Evolutionary conservation across 2,329 filamentous ascomycete species (phyloP).

Genomic region (Microsporum ferrugineum): DNA sequence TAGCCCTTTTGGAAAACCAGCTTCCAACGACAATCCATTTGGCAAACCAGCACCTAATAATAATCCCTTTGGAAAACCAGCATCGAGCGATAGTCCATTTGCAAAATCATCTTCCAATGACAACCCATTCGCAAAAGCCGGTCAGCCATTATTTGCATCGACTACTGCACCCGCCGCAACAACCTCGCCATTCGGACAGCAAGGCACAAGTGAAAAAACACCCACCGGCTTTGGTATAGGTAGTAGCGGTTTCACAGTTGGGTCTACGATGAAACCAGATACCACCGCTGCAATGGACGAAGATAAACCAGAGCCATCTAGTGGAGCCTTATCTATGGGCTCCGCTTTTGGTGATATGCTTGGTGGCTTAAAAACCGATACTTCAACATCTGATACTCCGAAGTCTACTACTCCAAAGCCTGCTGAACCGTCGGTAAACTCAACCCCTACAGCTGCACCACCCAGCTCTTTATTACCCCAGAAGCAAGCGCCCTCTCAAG

Average conservation of each 20-base stretch:
- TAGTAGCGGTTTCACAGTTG: slow-evolving; percentile 30
- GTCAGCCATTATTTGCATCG: slow-evolving; percentile 24
- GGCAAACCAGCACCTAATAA: slow-evolving; percentile 12
- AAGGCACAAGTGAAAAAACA: slow-evolving; percentile 14
- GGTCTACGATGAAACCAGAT: slow-evolving; percentile 37
- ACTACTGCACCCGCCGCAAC: not conserved
- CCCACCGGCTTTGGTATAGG: slow-evolving; percentile 23
- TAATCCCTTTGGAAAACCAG: not conserved
- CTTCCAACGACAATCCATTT: slow-evolving; percentile 19
- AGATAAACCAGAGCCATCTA: slow-evolving; percentile 27
- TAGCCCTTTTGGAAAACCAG: slow-evolving; percentile 1
- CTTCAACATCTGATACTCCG: not conserved
- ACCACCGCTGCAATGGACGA: slow-evolving; percentile 30
- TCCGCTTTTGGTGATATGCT: slow-evolving; percentile 32
- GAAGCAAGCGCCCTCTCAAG: not conserved
- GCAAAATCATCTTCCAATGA: not conserved
- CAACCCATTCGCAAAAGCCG: slow-evolving; percentile 23
- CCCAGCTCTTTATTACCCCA: slow-evolving; percentile 7
- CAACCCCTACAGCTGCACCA: slow-evolving; percentile 7
- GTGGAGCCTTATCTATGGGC: slow-evolving; percentile 29
- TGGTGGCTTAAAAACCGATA: slow-evolving; percentile 7
- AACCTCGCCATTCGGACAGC: slow-evolving; percentile 12
- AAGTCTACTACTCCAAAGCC: slow-evolving; percentile 5
- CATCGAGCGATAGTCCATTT: not conserved
- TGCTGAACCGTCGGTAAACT: slow-evolving; percentile 11